A percentile compares a stretch with the other conserved stretches of the same genome.
phyloP scores from a whole-genome alignment of 75 land plant species.

The Picea sitchensis region DNA sequence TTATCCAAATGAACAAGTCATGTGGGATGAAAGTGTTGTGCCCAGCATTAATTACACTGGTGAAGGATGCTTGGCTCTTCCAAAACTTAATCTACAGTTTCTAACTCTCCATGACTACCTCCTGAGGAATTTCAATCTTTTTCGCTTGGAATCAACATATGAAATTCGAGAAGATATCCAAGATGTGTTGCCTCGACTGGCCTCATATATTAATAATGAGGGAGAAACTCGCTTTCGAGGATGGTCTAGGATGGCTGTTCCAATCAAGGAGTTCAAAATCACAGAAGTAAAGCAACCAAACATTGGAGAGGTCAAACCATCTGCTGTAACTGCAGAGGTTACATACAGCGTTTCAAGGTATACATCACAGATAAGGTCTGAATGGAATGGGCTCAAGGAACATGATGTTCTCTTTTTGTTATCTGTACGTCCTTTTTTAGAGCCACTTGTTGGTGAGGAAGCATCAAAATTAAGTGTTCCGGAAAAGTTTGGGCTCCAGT shows the following conservation, averaged over 20 bases:
- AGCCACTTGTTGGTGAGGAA: conserved; percentile 70
- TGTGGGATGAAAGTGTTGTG: conserved; percentile 99
- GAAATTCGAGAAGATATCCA: conserved; percentile 98
- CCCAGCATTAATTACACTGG: conserved; percentile 98
- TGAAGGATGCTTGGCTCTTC: conserved; percentile 96
- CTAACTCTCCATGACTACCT: conserved; percentile 98
- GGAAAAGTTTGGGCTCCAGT: conserved; percentile 85
- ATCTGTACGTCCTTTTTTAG: conserved; percentile 82
- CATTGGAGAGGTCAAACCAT: conserved; percentile 97
- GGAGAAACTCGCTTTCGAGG: conserved; percentile 93
- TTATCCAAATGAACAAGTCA: conserved; percentile 94
- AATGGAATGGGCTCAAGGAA: conserved; percentile 97
- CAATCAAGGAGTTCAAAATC: conserved; percentile 78
- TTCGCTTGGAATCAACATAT: conserved; percentile 95
- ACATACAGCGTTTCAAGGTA: conserved; percentile 71
- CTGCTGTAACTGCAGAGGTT: conserved; percentile 82
- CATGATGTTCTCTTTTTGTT: conserved; percentile 97
- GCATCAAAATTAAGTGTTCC: conserved; percentile 71
- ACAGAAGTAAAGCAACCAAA: conserved; percentile 91
- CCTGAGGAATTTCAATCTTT: conserved; percentile 93
- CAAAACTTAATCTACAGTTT: conserved; percentile 93
- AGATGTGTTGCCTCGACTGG: conserved; percentile 87
- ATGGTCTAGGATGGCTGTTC: conserved; percentile 98
- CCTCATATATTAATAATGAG: conserved; percentile 84
- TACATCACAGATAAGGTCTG: conserved; percentile 71